Evolutionary conservation across 2,329 filamentous ascomycete genomes (phyloP).

Genomic region (Aspergillus aculeatus): DNA sequence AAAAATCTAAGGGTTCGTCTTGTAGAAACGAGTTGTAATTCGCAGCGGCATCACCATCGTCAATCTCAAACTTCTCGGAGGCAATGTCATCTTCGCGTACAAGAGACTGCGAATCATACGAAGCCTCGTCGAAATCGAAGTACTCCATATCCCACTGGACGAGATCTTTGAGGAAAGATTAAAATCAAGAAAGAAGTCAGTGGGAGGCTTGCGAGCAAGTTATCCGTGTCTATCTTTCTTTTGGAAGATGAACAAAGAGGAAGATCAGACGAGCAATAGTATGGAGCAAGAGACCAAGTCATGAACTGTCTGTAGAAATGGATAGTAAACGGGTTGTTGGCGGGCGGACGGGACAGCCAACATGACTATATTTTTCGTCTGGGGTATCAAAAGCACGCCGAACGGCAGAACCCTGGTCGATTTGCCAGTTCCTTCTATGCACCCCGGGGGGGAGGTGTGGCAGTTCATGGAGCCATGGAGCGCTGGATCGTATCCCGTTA

Average conservation of each 20-base stretch:
- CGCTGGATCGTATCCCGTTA: not conserved
- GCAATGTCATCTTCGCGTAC: conserved; percentile 40
- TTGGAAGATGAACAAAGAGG: not conserved
- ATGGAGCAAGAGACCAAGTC: not conserved
- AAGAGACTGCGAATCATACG: conserved; percentile 32
- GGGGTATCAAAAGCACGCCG: conserved; percentile 6
- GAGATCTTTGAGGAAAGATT: not conserved
- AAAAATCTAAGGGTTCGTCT: conserved; percentile 43
- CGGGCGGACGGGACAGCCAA: not conserved
- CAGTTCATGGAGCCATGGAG: no score
- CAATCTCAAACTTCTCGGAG: conserved; percentile 39
- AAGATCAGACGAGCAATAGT: not conserved
- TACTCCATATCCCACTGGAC: conserved; percentile 41
- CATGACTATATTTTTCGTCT: conserved; percentile 9
- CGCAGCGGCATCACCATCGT: conserved; percentile 38
- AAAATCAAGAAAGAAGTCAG: not conserved
- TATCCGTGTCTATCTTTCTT: not conserved
- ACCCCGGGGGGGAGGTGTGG: not conserved
- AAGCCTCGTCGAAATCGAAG: conserved; percentile 49
- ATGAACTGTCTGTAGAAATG: not conserved
- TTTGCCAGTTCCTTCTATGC: not conserved
- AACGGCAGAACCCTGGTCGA: not conserved
- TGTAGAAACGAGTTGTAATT: conserved; percentile 43
- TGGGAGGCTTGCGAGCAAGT: not conserved
- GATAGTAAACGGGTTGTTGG: not conserved